A percentile compares a stretch with the other conserved stretches of the same genome.
These are phyloP conservation scores for Paraphaeosphaeria sporulosa DNA, from an alignment of 2,329 filamentous ascomycete genomes.

Conservation along the genomic window DNA sequence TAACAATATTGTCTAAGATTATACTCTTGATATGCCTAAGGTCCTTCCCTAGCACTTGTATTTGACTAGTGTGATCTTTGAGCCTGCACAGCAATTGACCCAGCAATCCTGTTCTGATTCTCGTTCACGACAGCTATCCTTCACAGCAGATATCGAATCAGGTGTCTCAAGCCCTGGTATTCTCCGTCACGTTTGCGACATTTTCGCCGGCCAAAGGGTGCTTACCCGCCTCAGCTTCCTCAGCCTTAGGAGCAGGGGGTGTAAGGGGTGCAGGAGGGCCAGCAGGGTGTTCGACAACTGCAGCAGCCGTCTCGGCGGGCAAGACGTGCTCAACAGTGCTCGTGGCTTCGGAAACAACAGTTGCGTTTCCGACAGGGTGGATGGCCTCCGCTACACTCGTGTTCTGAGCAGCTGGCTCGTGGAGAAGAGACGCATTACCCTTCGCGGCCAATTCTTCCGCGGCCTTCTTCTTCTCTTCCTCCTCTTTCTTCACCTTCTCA, in stretches of 20 bases:
- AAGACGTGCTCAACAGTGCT: background rate
- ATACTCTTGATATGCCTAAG: background rate
- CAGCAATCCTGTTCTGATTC: background rate
- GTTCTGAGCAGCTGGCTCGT: constrained; percentile 10
- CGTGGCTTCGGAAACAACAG: constrained; percentile 1
- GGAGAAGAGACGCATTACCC: constrained; percentile 14
- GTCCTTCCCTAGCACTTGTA: no score
- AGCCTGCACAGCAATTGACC: background rate
- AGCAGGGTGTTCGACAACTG: background rate
- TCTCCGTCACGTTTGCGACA: background rate
- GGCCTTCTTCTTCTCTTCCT: background rate
- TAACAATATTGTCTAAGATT: background rate
- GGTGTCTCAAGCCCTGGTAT: background rate
- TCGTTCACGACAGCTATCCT: background rate
- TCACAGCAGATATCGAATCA: background rate
- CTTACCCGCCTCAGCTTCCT: background rate
- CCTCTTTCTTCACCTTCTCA: no score
- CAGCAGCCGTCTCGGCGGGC: background rate
- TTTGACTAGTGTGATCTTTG: background rate
- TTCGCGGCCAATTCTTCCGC: constrained; percentile 15
- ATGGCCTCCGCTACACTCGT: constrained; percentile 10
- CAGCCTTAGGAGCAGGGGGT: background rate
- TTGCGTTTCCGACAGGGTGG: background rate
- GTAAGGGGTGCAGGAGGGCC: background rate
- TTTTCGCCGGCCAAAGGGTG: background rate